These are phyloP conservation scores for Umbelopsis sp. DNA, from an alignment of 192 early-diverging fungal species.

Conservation along the genomic window DNA sequence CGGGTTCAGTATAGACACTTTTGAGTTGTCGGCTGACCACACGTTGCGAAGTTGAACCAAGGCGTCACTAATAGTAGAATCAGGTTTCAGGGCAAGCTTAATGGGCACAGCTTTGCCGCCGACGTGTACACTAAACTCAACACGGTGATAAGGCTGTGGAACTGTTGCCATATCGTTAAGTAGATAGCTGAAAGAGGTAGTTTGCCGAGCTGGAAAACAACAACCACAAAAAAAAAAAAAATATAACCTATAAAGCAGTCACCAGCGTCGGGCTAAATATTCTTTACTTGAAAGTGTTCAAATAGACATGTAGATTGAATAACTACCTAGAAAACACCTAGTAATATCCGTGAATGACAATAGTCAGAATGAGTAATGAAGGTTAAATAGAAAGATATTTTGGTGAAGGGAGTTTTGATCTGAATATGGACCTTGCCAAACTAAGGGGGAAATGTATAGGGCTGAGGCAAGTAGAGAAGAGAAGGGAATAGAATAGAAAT, in stretches of 20 bases:
- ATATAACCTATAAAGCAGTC: too few relatives aligned
- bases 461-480: not conserved
- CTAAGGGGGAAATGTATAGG: too few relatives aligned
- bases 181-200: not conserved
- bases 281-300: not conserved
- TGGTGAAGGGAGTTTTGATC: not conserved
- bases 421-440: not conserved
- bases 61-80: not conserved
- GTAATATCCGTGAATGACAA: not conserved
- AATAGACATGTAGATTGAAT: too few relatives aligned
- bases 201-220: not conserved
- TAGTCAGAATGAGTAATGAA: not conserved
- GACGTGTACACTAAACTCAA: conserved; percentile 1
- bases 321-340: not conserved
- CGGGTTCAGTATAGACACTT: not conserved
- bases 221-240: not conserved
- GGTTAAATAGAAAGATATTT: not conserved
- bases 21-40: not conserved
- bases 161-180: not conserved
- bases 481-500: not conserved
- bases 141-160: not conserved
- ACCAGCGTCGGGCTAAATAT: too few relatives aligned
- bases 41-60: conserved; percentile 3
- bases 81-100: conserved; percentile 9
- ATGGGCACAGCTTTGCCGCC: not conserved